A percentile compares a stretch with the other conserved stretches of the same genome.
These are phyloP conservation scores for Chlamydomonas schloesseri DNA, from an alignment of 139 green algal genomes.

Conservation along the genomic window DNA sequence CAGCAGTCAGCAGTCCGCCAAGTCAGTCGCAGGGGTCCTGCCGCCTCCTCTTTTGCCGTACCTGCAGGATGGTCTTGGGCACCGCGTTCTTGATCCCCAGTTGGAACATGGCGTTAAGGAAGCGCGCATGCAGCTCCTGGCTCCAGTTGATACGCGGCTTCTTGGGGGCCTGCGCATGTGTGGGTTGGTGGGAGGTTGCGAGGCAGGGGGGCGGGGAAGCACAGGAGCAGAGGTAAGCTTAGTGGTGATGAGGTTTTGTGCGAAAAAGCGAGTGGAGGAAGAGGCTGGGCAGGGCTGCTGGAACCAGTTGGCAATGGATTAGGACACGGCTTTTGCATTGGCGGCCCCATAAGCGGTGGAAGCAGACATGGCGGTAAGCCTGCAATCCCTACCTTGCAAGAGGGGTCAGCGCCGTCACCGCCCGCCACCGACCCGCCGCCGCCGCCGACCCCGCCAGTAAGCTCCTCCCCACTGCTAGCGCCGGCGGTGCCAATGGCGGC, in stretches of 20 bases:
- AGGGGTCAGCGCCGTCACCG: neutral
- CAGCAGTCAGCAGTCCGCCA: too few relatives aligned
- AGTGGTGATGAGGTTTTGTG: neutral
- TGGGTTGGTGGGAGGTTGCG: neutral
- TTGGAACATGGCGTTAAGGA: slow-evolving; percentile 76
- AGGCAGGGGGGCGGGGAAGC: neutral
- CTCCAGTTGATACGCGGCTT: slow-evolving; percentile 79
- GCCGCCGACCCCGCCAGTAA: too few relatives aligned
- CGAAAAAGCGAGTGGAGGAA: too few relatives aligned
- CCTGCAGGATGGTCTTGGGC: slow-evolving; percentile 64
- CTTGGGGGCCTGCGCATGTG: slow-evolving; percentile 20
- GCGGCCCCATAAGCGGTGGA: too few relatives aligned
- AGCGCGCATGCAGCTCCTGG: slow-evolving; percentile 80
- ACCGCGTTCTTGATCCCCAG: slow-evolving; percentile 68
- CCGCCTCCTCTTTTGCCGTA: too few relatives aligned
- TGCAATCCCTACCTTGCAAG: slow-evolving; percentile 19
- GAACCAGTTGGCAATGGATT: too few relatives aligned
- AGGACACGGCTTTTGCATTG: too few relatives aligned
- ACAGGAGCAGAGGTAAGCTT: too few relatives aligned
- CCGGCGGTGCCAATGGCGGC: neutral
- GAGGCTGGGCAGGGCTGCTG: neutral
- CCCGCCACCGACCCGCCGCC: neutral
- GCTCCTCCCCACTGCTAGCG: neutral
- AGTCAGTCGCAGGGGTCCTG: too few relatives aligned
- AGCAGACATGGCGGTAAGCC: too few relatives aligned